Conservation (phyloP, 352 stramenopile species). For the Elongisporangium anandrum region DNA sequence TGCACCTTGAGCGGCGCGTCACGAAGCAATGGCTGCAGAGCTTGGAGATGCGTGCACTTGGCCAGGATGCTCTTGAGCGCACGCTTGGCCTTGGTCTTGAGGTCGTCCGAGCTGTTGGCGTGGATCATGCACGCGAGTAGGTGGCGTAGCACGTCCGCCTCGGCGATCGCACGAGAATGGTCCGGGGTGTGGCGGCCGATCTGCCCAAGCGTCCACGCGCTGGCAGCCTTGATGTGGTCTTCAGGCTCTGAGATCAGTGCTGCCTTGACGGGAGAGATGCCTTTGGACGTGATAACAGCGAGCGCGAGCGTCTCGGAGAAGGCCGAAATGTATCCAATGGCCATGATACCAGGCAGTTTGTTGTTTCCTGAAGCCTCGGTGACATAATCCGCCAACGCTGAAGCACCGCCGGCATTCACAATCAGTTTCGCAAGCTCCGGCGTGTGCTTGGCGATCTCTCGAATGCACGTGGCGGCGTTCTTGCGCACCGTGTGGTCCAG, state of each 20-base stretch:
- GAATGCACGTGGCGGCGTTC: slow-evolving; percentile 93
- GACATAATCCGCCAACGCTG: slow-evolving; percentile 92
- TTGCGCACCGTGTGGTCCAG: slow-evolving; percentile 94
- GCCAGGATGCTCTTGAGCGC: slow-evolving; percentile 92
- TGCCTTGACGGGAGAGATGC: slow-evolving; percentile 91
- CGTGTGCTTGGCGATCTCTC: slow-evolving; percentile 94
- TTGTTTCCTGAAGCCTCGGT: slow-evolving; percentile 89
- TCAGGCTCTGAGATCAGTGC: slow-evolving; percentile 91
- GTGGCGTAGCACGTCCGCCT: slow-evolving; percentile 91
- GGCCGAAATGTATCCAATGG: slow-evolving; percentile 93
- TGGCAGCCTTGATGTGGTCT: slow-evolving; percentile 95
- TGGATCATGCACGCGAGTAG: slow-evolving; percentile 93
- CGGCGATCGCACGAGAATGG: slow-evolving; percentile 89
- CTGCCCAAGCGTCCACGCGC: slow-evolving; percentile 94
- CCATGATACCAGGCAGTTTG: slow-evolving; percentile 94
- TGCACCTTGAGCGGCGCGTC: slow-evolving; percentile 93
- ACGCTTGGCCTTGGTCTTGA: slow-evolving; percentile 93
- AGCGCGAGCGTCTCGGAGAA: slow-evolving; percentile 94
- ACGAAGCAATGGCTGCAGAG: slow-evolving; percentile 89
- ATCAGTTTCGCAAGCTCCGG: slow-evolving; percentile 95
- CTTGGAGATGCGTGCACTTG: slow-evolving; percentile 94
- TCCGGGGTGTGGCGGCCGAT: slow-evolving; percentile 93
- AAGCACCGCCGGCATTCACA: slow-evolving; percentile 93
- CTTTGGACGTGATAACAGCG: slow-evolving; percentile 93
- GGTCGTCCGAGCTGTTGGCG: slow-evolving; percentile 89